Conservation (phyloP, 176 grass and related monocot genomes). For the barley (Hordeum vulgare) region MorexV3_pseudomolecules_assembly NC_058519.1:618979457-618979956, state of each 20-base stretch:
- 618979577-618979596: conserved; percentile 32
- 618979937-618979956: no score
- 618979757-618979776: not conserved
- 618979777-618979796: not conserved
- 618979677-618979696: not conserved
- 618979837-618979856: not conserved
- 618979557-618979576: not conserved
- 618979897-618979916: no score
- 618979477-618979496: conserved; percentile 11
- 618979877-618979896: not conserved
- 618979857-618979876: not conserved
- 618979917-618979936: not conserved
- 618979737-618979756: not conserved
- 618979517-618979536: conserved; percentile 45
- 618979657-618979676: conserved; percentile 17
- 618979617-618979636: not conserved
- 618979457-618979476: conserved; percentile 26
- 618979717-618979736: not conserved
- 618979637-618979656: conserved; percentile 31
- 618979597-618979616: not conserved
- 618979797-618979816: not conserved
- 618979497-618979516: conserved; percentile 5
- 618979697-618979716: not conserved
- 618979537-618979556: conserved; percentile 2
- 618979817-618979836: not conserved